Evolutionary conservation across 805 yeast genomes (phyloP), one percentile per base, ranked within the genome.

Genomic region (Kuraishia molischiana): DNA sequence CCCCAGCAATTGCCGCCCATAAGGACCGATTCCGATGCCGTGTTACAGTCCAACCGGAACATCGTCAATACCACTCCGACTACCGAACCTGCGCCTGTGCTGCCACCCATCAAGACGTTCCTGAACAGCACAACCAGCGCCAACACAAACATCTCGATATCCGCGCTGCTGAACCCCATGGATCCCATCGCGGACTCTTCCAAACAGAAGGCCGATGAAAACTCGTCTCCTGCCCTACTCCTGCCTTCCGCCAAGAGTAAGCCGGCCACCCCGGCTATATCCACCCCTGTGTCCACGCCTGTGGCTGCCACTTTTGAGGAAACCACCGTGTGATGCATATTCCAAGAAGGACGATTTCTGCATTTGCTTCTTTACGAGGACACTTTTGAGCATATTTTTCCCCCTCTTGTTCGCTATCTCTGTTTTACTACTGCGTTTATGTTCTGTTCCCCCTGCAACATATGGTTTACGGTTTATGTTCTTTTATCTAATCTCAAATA

Each of bases 1-100:
- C 34, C 19, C 28, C 36, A 11, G 30, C 42, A 6, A 24, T 41
- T 19, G 31, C 40, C 11, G 13, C 26, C 26, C 11, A 28, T 28
- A 5, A 28, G 13, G 31, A 14, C 13, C 31, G 31, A 28, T 6
- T 28, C 31, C 17, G 31, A 28, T 11, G 6, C 31, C 14, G 17
- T 28, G 6, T 14, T 28, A 14, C 31, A 28, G 17, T 9, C 31
- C 17, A 28, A 28, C 31, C 13, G 13, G 13, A 28, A 28, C 31
- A 28, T 28, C 17, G 13, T 28, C 8, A 28, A 28, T 28, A 28
- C 17, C 31, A 14, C 17, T 8, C 26, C 26, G 10, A 22, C 26
- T 11, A 22, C 8, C 26, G 26, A 22, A 11, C 21, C 21, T 6
- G 17, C 34, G 21, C 34, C 34, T 10, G 35, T 32, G 13, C 28